These are phyloP conservation scores for Citrus mangshanensis DNA, from an alignment of 345 rosid species.

Conservation along the genomic window DNA sequence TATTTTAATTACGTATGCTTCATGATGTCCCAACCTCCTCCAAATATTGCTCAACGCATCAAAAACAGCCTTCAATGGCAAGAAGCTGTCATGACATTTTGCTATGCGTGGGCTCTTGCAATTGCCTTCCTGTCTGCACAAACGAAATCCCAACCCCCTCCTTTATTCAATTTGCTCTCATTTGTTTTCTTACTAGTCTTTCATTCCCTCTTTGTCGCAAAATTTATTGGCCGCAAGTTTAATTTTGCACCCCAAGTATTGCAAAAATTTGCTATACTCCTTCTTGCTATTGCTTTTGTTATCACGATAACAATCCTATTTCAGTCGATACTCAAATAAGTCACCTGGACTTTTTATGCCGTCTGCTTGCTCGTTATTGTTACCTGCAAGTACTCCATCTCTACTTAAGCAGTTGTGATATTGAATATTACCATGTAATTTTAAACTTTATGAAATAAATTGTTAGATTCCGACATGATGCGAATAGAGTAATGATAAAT, in stretches of 20 bases:
- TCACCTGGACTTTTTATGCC: not conserved
- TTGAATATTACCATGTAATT: too few species aligned
- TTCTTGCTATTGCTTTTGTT: not conserved
- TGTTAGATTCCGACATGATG: too few species aligned
- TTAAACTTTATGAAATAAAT: too few species aligned
- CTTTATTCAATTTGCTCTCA: not conserved
- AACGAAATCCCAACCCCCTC: not conserved
- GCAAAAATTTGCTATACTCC: not conserved
- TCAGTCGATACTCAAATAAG: not conserved
- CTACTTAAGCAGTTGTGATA: too few species aligned
- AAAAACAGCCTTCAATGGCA: not conserved
- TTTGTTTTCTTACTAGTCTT: not conserved
- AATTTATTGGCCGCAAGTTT: not conserved
- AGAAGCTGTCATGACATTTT: not conserved
- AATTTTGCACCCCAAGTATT: not conserved
- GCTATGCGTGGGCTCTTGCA: not conserved
- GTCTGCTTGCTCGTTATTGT: not conserved
- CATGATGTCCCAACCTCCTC: too few species aligned
- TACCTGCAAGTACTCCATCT: not conserved
- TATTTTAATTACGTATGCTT: too few species aligned
- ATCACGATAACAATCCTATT: not conserved
- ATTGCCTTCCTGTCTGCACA: not conserved
- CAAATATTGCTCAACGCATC: too few species aligned
- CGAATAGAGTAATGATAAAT: too few species aligned
- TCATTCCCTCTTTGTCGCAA: slow-evolving; percentile 1